Conservation (phyloP, 345 rosid genomes). For the Corchorus olitorius region DNA sequence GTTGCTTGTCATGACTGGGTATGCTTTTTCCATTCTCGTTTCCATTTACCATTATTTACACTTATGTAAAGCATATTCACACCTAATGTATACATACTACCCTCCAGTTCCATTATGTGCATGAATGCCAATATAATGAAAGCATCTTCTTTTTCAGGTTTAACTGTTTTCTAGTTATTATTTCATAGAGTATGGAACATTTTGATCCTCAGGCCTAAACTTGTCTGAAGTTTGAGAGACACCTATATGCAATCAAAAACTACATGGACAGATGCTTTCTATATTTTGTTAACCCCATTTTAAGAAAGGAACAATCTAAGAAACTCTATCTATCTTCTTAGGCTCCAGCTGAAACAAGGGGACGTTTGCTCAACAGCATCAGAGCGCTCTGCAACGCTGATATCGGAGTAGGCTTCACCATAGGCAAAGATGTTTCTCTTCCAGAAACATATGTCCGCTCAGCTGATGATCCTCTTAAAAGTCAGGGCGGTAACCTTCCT, state of each 20-base stretch:
- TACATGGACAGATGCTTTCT: background rate
- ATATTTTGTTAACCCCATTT: background rate
- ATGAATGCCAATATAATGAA: too few relatives aligned
- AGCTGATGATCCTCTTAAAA: constrained; percentile 42
- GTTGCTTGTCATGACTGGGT: constrained; percentile 94
- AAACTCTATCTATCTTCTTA: constrained; percentile 27
- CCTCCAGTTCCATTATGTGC: background rate
- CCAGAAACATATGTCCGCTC: constrained; percentile 59
- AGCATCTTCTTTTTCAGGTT: background rate
- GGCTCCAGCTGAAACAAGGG: constrained; percentile 46
- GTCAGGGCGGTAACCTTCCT: constrained; percentile 59
- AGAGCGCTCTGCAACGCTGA: constrained; percentile 85
- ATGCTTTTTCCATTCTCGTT: constrained; percentile 18
- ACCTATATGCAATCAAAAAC: background rate
- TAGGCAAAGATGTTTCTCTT: constrained; percentile 65
- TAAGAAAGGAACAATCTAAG: background rate
- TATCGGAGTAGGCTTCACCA: constrained; percentile 65
- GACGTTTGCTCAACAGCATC: constrained; percentile 53
- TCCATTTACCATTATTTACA: background rate
- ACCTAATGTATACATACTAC: background rate
- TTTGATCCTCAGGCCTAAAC: background rate
- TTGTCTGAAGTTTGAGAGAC: background rate
- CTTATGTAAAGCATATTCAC: background rate
- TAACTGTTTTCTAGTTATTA: background rate
- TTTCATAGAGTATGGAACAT: background rate